A percentile compares a stretch with the other conserved stretches of the same genome.
phyloP scores from a whole-genome alignment of 257 asterid genomes.

The Gynochthodes officinalis region DNA sequence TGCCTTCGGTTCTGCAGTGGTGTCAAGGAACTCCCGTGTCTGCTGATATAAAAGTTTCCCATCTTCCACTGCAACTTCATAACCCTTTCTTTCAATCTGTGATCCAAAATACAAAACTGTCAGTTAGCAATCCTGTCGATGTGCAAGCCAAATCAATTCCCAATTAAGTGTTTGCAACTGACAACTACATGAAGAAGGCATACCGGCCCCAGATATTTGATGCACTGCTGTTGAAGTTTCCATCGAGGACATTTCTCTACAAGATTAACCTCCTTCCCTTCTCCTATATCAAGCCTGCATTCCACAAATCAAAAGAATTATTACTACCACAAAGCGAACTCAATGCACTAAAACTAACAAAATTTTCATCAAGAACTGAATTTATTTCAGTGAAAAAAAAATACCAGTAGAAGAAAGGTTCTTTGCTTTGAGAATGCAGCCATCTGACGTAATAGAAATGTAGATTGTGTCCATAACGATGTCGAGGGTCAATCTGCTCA shows the following conservation, averaged over 20 bases:
- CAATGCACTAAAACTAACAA: neutral
- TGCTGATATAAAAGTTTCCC: slow-evolving; percentile 65
- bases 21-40: slow-evolving; percentile 59
- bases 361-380: neutral
- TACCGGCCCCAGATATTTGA: slow-evolving; percentile 95
- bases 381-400: slow-evolving; percentile 7
- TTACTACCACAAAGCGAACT: slow-evolving; percentile 8
- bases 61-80: slow-evolving; percentile 66
- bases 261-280: slow-evolving; percentile 81
- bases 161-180: neutral
- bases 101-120: neutral
- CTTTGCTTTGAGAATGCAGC: slow-evolving; percentile 83
- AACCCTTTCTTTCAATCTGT: slow-evolving; percentile 83
- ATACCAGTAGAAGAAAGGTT: slow-evolving; percentile 96
- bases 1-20: slow-evolving; percentile 56
- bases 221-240: slow-evolving; percentile 95
- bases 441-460: slow-evolving; percentile 82
- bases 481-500: slow-evolving; percentile 89
- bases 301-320: neutral
- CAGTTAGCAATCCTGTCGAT: neutral
- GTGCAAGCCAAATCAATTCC: neutral
- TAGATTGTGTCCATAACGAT: slow-evolving; percentile 92
- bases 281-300: slow-evolving; percentile 88
- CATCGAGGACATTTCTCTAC: slow-evolving; percentile 71
- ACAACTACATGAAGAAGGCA: slow-evolving; percentile 17